Evolutionary conservation across 225 moss, liverwort and hornwort species (phyloP).

Genomic region (Bryum argenteum): DNA sequence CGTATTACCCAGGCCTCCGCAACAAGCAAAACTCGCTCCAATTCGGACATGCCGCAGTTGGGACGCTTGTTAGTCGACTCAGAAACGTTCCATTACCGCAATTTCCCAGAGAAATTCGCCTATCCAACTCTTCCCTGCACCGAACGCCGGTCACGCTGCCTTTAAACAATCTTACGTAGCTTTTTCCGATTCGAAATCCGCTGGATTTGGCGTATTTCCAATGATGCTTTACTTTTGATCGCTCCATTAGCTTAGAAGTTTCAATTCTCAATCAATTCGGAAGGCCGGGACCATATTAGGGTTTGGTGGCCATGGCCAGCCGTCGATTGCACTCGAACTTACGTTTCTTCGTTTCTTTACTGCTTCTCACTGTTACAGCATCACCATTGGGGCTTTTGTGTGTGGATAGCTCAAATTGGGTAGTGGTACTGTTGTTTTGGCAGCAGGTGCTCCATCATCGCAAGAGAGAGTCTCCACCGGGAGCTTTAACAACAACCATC

Average conservation of each 20-base stretch:
- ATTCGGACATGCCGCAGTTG: too few species aligned
- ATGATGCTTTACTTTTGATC: not conserved
- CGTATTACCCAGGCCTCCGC: not conserved
- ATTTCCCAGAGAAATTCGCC: too few species aligned
- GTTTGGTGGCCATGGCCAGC: constrained; percentile 46
- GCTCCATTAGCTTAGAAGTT: not conserved
- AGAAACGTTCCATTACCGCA: too few species aligned
- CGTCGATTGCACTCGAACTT: constrained; percentile 33
- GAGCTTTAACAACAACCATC: too few species aligned
- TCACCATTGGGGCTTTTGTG: too few species aligned
- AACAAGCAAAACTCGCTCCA: too few species aligned
- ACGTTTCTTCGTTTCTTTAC: constrained; percentile 23
- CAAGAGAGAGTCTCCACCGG: too few species aligned
- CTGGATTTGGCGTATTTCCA: constrained; percentile 2
- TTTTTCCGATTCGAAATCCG: constrained; percentile 7
- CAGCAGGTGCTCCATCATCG: too few species aligned
- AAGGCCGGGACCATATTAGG: constrained; percentile 24
- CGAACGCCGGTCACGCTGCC: not conserved
- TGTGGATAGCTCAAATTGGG: too few species aligned
- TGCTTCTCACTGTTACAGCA: constrained; percentile 44
- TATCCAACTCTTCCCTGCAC: too few species aligned
- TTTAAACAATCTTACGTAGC: not conserved
- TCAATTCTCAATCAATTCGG: not conserved
- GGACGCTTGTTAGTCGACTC: too few species aligned
- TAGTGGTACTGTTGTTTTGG: too few species aligned